Conservation (phyloP, 2,329 filamentous ascomycete species). For the Camptophora hylomeconis region DNA sequence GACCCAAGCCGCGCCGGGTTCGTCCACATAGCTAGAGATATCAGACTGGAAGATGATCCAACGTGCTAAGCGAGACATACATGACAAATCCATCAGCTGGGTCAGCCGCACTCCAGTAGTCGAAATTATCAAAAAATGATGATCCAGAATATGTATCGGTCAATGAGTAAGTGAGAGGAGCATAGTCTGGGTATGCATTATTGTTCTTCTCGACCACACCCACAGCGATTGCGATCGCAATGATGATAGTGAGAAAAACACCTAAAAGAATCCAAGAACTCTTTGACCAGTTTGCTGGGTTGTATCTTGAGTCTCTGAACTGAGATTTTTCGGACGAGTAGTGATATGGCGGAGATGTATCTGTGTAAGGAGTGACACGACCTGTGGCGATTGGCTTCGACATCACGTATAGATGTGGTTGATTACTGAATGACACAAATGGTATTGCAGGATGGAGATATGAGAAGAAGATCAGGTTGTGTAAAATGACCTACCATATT, state of each 20-base stretch:
- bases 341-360: no score
- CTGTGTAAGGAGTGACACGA: no score
- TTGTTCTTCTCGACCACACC: slow-evolving; percentile 24
- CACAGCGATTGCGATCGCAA: slow-evolving; percentile 38
- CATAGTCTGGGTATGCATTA: slow-evolving; percentile 33
- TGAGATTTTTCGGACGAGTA: no score
- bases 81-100: slow-evolving; percentile 34
- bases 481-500: no score
- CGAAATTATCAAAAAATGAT: slow-evolving; percentile 33
- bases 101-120: slow-evolving; percentile 32
- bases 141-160: slow-evolving; percentile 29
- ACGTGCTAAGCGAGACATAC: slow-evolving; percentile 22
- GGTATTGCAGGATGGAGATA: no score
- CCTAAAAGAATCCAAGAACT: slow-evolving; percentile 36
- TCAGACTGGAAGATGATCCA: slow-evolving; percentile 4
- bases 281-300: slow-evolving; percentile 42
- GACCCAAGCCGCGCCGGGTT: slow-evolving; percentile 19
- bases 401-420: no score
- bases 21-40: slow-evolving; percentile 27
- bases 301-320: slow-evolving; percentile 30
- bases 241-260: slow-evolving; percentile 25
- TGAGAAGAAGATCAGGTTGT: no score
- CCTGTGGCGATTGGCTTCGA: no score
- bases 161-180: slow-evolving; percentile 26
- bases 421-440: no score